Conservation (phyloP, 179 eudicot genomes). For the Sideroxylon spinosum region DNA sequence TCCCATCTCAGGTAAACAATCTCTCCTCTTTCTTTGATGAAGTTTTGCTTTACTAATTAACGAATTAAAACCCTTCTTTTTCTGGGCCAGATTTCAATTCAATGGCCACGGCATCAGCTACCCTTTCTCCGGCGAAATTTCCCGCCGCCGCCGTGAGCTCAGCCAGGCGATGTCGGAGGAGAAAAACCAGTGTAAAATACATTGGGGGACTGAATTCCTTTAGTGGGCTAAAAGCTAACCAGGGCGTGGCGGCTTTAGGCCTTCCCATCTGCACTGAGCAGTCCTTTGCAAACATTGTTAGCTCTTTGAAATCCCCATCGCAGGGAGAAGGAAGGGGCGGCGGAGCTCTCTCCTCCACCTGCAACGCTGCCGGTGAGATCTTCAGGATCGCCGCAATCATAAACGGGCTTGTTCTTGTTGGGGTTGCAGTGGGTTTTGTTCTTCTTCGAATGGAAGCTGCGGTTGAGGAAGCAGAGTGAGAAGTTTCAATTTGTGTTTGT, state of each 20-base stretch:
- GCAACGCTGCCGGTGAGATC: slow-evolving; percentile 56
- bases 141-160: slow-evolving; percentile 22
- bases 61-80: neutral
- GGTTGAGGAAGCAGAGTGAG: slow-evolving; percentile 47
- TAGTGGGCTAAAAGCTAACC: slow-evolving; percentile 60
- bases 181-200: slow-evolving; percentile 38
- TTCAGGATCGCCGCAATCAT: slow-evolving; percentile 56
- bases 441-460: slow-evolving; percentile 54
- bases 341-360: slow-evolving; percentile 45
- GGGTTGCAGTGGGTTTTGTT: slow-evolving; percentile 61
- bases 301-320: slow-evolving; percentile 33
- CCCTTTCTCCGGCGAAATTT: slow-evolving; percentile 35
- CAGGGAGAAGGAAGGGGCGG: slow-evolving; percentile 30
- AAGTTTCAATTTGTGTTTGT: neutral
- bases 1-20: slow-evolving; percentile 1
- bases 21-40: neutral
- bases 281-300: slow-evolving; percentile 47
- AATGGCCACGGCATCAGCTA: slow-evolving; percentile 37
- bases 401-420: slow-evolving; percentile 53
- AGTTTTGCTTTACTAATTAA: neutral
- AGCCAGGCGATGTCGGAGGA: slow-evolving; percentile 19
- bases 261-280: slow-evolving; percentile 38
- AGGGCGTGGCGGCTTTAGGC: slow-evolving; percentile 44
- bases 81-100: neutral
- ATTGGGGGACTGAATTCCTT: slow-evolving; percentile 51